Base-by-base conservation (phyloP, 176 grass and related monocot genomes). In the Calamus simplicifolius region DNA sequence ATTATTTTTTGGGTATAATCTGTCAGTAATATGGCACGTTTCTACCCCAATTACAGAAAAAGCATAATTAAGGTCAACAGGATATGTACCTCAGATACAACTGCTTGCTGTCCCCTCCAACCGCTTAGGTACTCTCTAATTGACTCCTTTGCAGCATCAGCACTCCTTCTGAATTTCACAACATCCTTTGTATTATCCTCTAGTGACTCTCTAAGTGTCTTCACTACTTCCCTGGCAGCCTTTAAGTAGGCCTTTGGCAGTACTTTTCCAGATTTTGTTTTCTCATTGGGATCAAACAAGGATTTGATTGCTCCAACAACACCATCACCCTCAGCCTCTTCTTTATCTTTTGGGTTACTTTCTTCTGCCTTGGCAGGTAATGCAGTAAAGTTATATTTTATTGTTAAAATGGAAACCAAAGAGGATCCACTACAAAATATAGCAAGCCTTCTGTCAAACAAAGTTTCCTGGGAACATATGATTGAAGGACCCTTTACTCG, bases 161-260 rank as follows among this genome's bases (percentile, higher is more conserved):
- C 93, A 25, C 57, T 80, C 30, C 87, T 64, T 13, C 93, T 77
- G 66, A 98, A 98, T 51, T 73, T 88, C 51, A 75, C 82, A 52
- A 84, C 68, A 62, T 92, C 81, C 26, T 69, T 75, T 50, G 73
- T 75, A 68, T 85, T 79, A 66, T 76, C 81, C 52, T 81, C 28
- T 67, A 98, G 68, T 4, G 93, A 98, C 57, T 92, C 93, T 51
- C 87, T 76, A 35, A 98, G 84, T 54, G 81, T 98, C 69, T 83
- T 79, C 62, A 98, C 87, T 35, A 98, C 87, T 61, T 88, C 84
- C 82, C 84, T 88, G n/a, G 81, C 84, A 51, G 79, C 69, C 81
- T 92, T 92, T 50, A 98, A 69, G 79, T 92, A 98, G n/a, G 76
- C 84, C 84, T 89, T 92, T 50, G 88, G 87, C 52, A 92, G 62